These are phyloP conservation scores for Aureobasidium mangrovei DNA, from an alignment of 2,329 filamentous ascomycete species.

Conservation along the genomic window DNA sequence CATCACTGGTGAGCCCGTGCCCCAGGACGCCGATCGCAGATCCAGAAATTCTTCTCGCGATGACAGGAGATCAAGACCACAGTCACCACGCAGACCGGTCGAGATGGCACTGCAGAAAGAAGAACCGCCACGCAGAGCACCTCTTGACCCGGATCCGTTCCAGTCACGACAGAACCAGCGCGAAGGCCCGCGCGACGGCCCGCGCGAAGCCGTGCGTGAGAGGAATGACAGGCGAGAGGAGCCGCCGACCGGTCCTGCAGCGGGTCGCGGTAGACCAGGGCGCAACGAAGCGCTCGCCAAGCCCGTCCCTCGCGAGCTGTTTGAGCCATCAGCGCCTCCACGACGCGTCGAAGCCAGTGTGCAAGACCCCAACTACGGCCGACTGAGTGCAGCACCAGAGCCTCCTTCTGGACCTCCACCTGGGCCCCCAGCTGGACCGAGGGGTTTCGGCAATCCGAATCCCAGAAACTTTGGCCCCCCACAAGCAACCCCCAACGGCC, in stretches of 20 bases:
- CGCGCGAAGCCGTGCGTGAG: constrained; percentile 4
- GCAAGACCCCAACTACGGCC: constrained; percentile 41
- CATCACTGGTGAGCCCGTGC: constrained; percentile 27
- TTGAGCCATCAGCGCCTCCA: constrained; percentile 22
- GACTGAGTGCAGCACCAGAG: constrained; percentile 40
- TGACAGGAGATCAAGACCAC: constrained; percentile 21
- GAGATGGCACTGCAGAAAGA: constrained; percentile 31
- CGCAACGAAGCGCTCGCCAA: not conserved
- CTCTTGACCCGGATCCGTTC: constrained; percentile 18
- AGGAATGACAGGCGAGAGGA: constrained; percentile 29
- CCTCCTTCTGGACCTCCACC: constrained; percentile 35
- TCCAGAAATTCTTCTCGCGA: constrained; percentile 16
- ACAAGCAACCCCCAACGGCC: constrained; percentile 18
- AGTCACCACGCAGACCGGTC: constrained; percentile 21
- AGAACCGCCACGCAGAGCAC: constrained; percentile 24
- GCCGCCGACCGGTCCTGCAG: constrained; percentile 41
- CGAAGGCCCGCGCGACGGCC: constrained; percentile 27
- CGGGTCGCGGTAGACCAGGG: constrained; percentile 31
- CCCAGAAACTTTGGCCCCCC: constrained; percentile 33
- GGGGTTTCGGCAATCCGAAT: constrained; percentile 33
- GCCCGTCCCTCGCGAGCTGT: constrained; percentile 31
- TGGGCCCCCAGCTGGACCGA: constrained; percentile 48
- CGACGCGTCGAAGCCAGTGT: constrained; percentile 31
- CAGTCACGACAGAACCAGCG: constrained; percentile 14
- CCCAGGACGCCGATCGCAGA: constrained; percentile 14